phyloP scores from a whole-genome alignment of 441 rosid genomes.

The Syzygium syzygioides region DNA sequence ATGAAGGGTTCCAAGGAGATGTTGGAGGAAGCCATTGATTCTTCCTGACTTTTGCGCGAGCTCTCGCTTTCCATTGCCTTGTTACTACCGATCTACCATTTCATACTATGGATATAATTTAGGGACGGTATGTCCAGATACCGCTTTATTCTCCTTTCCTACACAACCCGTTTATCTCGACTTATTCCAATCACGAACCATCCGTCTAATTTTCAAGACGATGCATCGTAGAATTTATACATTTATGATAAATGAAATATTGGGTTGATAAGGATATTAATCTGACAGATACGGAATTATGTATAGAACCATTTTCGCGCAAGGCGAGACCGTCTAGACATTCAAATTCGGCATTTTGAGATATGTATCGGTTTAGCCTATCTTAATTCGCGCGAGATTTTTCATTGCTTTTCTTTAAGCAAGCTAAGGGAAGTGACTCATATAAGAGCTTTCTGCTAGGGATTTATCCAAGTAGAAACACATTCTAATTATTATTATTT shows the following conservation, averaged over 20 bases:
- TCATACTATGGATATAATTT: not conserved
- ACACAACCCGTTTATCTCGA: not conserved
- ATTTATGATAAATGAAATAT: not conserved
- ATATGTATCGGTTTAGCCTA: not conserved
- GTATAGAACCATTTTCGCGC: not conserved
- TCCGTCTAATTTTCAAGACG: not conserved
- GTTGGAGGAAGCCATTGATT: conserved; percentile 21
- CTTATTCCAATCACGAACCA: too few species aligned
- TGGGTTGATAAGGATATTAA: not conserved
- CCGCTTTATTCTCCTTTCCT: not conserved
- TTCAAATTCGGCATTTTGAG: not conserved
- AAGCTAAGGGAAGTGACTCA: not conserved
- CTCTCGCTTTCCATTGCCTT: not conserved
- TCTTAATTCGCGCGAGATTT: not conserved
- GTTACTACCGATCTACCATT: not conserved
- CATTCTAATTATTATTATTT: not conserved
- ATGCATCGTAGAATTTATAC: not conserved
- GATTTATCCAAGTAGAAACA: not conserved
- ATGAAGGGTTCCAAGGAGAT: conserved; percentile 25
- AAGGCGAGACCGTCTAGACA: not conserved
- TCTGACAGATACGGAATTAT: not conserved
- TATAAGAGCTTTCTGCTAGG: not conserved
- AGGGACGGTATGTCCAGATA: fast-evolving
- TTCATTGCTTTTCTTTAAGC: not conserved
- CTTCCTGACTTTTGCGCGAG: not conserved